phyloP scores from a whole-genome alignment of 768 basidiomycete species.

The Suillus brevipes region DNA sequence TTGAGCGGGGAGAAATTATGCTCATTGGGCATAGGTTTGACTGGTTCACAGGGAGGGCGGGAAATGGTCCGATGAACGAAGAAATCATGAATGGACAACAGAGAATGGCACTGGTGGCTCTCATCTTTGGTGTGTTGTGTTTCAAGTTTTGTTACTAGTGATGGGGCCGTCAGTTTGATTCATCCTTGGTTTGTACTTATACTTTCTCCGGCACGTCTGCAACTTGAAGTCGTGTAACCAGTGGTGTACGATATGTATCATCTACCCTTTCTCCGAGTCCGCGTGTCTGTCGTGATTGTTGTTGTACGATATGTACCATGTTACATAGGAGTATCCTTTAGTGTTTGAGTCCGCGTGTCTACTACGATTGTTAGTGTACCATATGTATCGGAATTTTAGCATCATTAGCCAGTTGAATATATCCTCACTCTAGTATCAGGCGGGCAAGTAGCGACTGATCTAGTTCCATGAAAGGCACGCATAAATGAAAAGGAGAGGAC shows the following conservation, averaged over 20 bases:
- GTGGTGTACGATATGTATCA: neutral
- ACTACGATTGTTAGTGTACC: neutral
- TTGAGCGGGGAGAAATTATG: constrained; percentile 43
- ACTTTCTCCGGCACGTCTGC: neutral
- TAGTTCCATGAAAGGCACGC: neutral
- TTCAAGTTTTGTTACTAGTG: neutral
- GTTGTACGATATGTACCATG: neutral
- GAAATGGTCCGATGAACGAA: constrained; percentile 42
- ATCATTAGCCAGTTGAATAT: no score
- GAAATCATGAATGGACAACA: constrained; percentile 44
- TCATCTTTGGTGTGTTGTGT: neutral
- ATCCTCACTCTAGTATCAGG: no score
- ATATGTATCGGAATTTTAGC: neutral
- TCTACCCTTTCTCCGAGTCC: neutral
- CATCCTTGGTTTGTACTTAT: neutral
- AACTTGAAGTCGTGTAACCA: neutral
- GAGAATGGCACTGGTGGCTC: constrained; percentile 25
- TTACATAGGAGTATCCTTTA: neutral
- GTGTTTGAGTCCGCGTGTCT: neutral
- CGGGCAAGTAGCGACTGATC: neutral
- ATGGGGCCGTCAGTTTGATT: neutral
- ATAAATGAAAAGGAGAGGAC: neutral
- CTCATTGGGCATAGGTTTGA: constrained; percentile 49
- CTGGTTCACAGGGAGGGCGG: constrained; percentile 50
- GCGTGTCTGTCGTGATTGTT: neutral